phyloP scores from a whole-genome alignment of 768 basidiomycete genomes.

The Leccinum fibrillosum region DNA sequence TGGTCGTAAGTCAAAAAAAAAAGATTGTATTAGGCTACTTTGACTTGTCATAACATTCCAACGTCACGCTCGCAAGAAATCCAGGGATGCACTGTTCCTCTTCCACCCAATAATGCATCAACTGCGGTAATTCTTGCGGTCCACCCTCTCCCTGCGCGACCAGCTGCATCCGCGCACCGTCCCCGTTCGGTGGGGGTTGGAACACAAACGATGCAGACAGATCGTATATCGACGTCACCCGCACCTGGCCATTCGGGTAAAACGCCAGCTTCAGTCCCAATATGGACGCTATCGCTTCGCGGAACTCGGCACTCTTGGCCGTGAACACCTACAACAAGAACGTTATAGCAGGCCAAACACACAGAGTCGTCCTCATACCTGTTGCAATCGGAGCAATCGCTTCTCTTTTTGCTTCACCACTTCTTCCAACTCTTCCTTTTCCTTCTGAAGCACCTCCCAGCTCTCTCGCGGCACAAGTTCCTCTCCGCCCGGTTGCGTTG shows the following conservation, averaged over 20 bases:
- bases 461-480: constrained; percentile 72
- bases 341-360: background rate
- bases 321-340: constrained; percentile 61
- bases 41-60: constrained; percentile 82
- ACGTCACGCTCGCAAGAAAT: constrained; percentile 82
- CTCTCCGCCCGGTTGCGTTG: constrained; percentile 2
- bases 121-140: constrained; percentile 67
- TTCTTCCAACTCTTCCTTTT: constrained; percentile 66
- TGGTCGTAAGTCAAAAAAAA: background rate
- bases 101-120: constrained; percentile 85
- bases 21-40: constrained; percentile 32
- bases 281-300: constrained; percentile 85
- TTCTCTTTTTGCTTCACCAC: constrained; percentile 77
- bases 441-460: constrained; percentile 67
- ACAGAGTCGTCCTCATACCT: constrained; percentile 42
- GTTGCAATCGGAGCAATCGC: constrained; percentile 70
- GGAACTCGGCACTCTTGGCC: constrained; percentile 86
- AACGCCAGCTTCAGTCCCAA: constrained; percentile 91
- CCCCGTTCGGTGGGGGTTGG: constrained; percentile 48
- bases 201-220: constrained; percentile 86
- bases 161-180: constrained; percentile 62
- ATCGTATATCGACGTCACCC: constrained; percentile 89
- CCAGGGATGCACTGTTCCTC: constrained; percentile 85
- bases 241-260: constrained; percentile 85
- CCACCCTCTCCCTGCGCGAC: constrained; percentile 72